Conservation (phyloP, 805 yeast genomes). For the Ascoidea rubescens region DNA sequence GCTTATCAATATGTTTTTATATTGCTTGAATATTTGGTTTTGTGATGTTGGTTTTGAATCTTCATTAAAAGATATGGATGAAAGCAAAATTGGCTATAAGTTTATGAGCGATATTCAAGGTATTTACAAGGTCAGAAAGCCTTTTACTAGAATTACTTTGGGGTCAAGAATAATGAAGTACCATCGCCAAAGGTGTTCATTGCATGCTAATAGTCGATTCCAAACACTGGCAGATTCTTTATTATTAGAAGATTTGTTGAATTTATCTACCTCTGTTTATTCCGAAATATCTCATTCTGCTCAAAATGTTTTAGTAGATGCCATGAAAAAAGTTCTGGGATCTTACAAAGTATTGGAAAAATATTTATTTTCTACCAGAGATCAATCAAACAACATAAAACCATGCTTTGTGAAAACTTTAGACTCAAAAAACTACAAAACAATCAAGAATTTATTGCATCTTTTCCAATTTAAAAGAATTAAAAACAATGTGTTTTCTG, state of each 20-base stretch:
- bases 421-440: conserved; percentile 28
- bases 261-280: conserved; percentile 55
- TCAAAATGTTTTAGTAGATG: conserved; percentile 48
- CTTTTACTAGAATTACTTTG: conserved; percentile 65
- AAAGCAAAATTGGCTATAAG: conserved; percentile 35
- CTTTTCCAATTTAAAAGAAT: conserved; percentile 45
- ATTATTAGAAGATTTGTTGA: conserved; percentile 52
- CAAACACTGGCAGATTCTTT: conserved; percentile 51
- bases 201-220: conserved; percentile 60
- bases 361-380: conserved; percentile 1
- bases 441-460: conserved; percentile 49
- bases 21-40: conserved; percentile 62
- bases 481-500: conserved; percentile 41
- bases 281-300: conserved; percentile 58
- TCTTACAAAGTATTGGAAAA: conserved; percentile 36
- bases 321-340: conserved; percentile 57
- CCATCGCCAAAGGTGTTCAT: conserved; percentile 59
- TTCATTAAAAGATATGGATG: conserved; percentile 41
- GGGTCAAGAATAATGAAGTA: conserved; percentile 61
- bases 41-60: conserved; percentile 69
- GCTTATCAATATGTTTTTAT: conserved; percentile 44
- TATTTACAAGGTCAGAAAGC: conserved; percentile 48
- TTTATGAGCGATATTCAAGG: conserved; percentile 46
- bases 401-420: neutral
- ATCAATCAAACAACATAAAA: no score